Percentiles rank a stretch among this genome's conserved stretches.
These are phyloP conservation scores for Salvia splendens DNA, from an alignment of 257 asterid genomes.

Conservation along the genomic window DNA sequence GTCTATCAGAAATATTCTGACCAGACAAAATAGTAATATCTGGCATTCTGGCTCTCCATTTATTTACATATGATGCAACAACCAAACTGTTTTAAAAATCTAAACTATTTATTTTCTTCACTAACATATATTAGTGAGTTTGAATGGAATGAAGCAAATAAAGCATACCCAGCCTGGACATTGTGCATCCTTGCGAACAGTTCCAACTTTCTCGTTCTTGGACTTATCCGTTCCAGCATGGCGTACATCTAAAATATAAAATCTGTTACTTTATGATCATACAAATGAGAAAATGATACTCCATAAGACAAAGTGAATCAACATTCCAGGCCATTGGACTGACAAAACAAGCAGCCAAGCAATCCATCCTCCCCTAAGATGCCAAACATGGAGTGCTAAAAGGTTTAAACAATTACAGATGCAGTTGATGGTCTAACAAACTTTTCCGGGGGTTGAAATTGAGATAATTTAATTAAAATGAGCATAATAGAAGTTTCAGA, in stretches of 20 bases:
- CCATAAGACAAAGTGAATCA: background rate
- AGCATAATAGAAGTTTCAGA: too few relatives aligned
- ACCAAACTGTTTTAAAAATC: background rate
- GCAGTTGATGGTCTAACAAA: background rate
- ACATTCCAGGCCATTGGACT: background rate
- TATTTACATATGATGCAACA: conserved; percentile 23
- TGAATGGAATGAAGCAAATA: conserved; percentile 27
- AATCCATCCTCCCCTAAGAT: background rate
- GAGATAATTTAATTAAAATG: background rate
- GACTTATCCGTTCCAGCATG: conserved; percentile 94
- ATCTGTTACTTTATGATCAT: conserved; percentile 29
- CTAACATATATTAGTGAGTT: background rate
- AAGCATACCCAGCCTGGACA: conserved; percentile 82
- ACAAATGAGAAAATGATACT: background rate
- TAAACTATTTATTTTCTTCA: conserved; percentile 15
- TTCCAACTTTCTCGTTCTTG: conserved; percentile 95
- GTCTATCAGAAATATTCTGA: background rate
- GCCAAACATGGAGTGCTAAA: background rate
- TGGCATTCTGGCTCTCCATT: background rate
- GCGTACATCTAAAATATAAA: conserved; percentile 71
- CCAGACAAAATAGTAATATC: conserved; percentile 12
- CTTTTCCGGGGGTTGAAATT: background rate
- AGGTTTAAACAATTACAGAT: background rate
- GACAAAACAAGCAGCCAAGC: background rate
- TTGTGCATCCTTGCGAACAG: conserved; percentile 96